Evolutionary conservation across 257 asterid genomes (phyloP).

Genomic region (Solanum clarkiae): DNA sequence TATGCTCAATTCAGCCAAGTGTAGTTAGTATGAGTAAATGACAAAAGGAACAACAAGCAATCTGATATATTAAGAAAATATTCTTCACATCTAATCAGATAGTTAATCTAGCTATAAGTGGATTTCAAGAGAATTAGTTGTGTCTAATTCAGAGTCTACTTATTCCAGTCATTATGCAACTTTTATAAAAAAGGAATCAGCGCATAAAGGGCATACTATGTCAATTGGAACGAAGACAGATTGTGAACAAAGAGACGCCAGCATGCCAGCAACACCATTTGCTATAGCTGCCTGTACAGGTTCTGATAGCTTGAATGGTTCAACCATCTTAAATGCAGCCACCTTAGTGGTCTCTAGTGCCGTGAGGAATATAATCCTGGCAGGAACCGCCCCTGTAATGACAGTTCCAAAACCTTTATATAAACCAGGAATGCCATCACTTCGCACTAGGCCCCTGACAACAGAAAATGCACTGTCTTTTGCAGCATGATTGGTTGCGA

Average conservation of each 20-base stretch:
- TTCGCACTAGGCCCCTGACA: conserved; percentile 50
- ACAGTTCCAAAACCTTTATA: conserved; percentile 88
- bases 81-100: background rate
- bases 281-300: conserved; percentile 87
- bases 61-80: background rate
- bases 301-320: conserved; percentile 67
- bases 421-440: conserved; percentile 74
- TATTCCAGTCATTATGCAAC: background rate
- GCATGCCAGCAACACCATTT: conserved; percentile 86
- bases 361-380: conserved; percentile 82
- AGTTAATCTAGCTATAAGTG: background rate
- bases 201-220: conserved; percentile 45
- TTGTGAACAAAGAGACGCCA: conserved; percentile 77
- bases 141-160: background rate
- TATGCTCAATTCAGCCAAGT: background rate
- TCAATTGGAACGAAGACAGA: conserved; percentile 83
- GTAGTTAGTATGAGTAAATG: background rate
- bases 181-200: background rate
- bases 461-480: conserved; percentile 71
- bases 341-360: conserved; percentile 78
- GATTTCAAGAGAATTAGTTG: background rate
- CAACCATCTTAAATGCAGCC: conserved; percentile 53
- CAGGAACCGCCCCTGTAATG: conserved; percentile 77
- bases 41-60: background rate
- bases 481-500: conserved; percentile 39